phyloP scores from a whole-genome alignment of 208 protist genomes.

The Trypanosoma brucei region DNA sequence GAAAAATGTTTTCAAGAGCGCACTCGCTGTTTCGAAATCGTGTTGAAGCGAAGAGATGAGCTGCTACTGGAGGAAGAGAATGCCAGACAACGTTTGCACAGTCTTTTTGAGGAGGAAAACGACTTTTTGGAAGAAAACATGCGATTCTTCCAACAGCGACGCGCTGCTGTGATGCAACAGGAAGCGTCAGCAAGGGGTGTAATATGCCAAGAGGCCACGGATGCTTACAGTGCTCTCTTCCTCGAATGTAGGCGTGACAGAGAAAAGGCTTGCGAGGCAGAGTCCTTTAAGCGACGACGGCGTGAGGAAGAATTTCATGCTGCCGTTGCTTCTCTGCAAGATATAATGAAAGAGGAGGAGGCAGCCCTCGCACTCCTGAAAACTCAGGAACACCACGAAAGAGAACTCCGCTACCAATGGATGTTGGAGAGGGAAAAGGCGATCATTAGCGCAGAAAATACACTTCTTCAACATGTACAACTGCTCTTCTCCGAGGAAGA shows the following conservation, averaged over 20 bases:
- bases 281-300: constrained; percentile 12
- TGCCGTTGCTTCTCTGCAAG: constrained; percentile 27
- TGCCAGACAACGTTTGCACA: constrained; percentile 18
- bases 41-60: constrained; percentile 6
- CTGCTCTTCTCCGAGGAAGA: constrained; percentile 31
- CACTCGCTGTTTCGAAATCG: constrained; percentile 3
- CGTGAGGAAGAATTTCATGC: constrained; percentile 19
- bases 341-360: constrained; percentile 38
- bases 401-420: constrained; percentile 35
- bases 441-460: constrained; percentile 12
- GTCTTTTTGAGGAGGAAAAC: constrained; percentile 14
- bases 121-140: constrained; percentile 24
- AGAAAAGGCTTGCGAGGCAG: constrained; percentile 10
- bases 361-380: constrained; percentile 24
- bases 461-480: constrained; percentile 5
- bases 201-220: constrained; percentile 19
- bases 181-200: constrained; percentile 16
- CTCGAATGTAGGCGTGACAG: constrained; percentile 26
- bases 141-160: constrained; percentile 23
- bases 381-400: constrained; percentile 30
- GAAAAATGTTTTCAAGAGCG: constrained; percentile 7
- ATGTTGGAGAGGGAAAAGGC: constrained; percentile 27
- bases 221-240: constrained; percentile 30
- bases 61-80: constrained; percentile 13
- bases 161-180: constrained; percentile 10